These are phyloP conservation scores for Grigorovia humatica DNA, from an alignment of 805 yeast genomes.

Conservation along the genomic window DNA sequence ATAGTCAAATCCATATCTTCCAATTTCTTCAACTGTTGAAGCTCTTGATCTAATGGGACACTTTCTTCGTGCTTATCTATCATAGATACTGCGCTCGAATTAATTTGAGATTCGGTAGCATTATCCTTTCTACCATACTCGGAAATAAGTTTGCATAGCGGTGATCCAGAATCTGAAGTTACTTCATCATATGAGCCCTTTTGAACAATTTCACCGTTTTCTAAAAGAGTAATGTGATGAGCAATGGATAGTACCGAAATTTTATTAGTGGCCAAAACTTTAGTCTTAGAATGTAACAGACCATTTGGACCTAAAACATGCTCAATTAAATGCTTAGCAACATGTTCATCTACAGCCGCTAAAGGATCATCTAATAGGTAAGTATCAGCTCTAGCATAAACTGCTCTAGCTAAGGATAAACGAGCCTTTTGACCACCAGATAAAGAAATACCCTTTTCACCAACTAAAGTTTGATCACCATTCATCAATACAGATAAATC, in stretches of 20 bases:
- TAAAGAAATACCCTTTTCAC: conserved; percentile 92
- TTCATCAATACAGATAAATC: conserved; percentile 76
- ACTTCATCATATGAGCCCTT: conserved; percentile 53
- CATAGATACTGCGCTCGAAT: conserved; percentile 8
- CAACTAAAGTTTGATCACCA: conserved; percentile 88
- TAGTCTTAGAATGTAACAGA: conserved; percentile 60
- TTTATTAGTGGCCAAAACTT: conserved; percentile 76
- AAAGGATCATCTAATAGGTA: conserved; percentile 85
- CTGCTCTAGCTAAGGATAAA: conserved; percentile 88
- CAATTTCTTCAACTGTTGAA: conserved; percentile 25
- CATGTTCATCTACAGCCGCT: conserved; percentile 97
- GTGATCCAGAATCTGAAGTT: conserved; percentile 33
- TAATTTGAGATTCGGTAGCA: conserved; percentile 2
- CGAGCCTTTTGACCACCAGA: conserved; percentile 99
- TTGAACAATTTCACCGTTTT: conserved; percentile 58
- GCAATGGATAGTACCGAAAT: conserved; percentile 75
- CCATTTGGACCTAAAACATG: conserved; percentile 79
- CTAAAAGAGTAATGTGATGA: conserved; percentile 54
- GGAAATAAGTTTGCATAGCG: conserved; percentile 42
- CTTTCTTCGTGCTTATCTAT: conserved; percentile 16
- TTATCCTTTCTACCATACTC: conserved; percentile 49
- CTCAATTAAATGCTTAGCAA: conserved; percentile 73
- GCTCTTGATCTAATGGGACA: conserved; percentile 20
- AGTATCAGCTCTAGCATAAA: conserved; percentile 87
- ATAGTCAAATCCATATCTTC: conserved; percentile 18